Base-by-base conservation (phyloP, 352 stramenopile genomes). In the Phytopythium kandeliae region DNA sequence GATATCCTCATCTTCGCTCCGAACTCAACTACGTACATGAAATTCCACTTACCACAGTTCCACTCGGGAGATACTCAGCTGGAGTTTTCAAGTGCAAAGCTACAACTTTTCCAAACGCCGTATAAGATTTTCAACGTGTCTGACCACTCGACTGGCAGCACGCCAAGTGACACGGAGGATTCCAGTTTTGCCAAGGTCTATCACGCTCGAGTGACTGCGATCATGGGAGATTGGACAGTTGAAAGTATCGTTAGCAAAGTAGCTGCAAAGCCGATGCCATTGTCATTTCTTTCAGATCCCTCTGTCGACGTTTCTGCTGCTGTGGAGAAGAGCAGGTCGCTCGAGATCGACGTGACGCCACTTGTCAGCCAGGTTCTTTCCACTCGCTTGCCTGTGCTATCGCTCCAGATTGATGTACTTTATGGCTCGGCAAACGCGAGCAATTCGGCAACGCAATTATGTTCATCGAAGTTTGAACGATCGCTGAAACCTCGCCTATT, bases 111-210 rank as follows among this genome's bases (percentile, higher is more conserved):
- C 36, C 67, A 86, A 57, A 88, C 71, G 0, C 74, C 80, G 3
- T 92, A 87, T 59, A 77, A 86, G 49, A 65, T 85, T 21, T 71
- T 89, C 42, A 86, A 88, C 28, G 56, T 62, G 24, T 68, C 67
- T 21, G 53, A 11, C 37, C 51, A 54, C 8, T 44, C 35, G 8
- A 47, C 16, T 16, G 36, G 36, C 3, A 48, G 31, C 13, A 9
- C 10, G 17, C 17, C 46, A 1, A 46, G 42, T 2, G 31, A 40
- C 5, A 41, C 43, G 10, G 57, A 8, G 24, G 56, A 48, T 25
- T 62, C 19, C 19, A 61, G 48, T 12, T 85, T 88, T 57, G 65
- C 65, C 0, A 84, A 71, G 36, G 33, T 54, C 15, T 88, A 85
- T 31, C 41, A 54, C 2, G 35, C 83, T 1, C 66, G 74, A 8